A percentile compares a stretch with the other conserved stretches of the same genome.
Evolutionary conservation across 768 basidiomycete species (phyloP).

Genomic region (Lactarius psammicola): DNA sequence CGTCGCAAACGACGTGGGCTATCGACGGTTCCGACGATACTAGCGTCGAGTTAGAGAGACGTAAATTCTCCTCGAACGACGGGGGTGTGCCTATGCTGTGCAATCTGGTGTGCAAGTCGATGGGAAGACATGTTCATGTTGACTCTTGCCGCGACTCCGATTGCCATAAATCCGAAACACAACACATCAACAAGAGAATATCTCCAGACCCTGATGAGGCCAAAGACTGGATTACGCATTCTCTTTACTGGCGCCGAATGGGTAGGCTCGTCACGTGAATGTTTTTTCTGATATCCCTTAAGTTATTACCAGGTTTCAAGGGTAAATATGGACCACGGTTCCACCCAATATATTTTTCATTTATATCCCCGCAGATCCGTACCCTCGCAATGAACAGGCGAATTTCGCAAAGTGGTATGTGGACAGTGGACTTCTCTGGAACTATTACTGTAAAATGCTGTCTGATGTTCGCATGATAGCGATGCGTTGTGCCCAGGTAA

Average conservation of each 20-base stretch:
- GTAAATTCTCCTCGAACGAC: no score
- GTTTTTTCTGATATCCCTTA: not conserved
- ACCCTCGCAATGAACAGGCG: slow-evolving; percentile 52
- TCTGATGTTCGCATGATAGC: no score
- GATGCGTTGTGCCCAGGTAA: no score
- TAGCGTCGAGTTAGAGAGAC: slow-evolving; percentile 52
- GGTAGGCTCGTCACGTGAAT: slow-evolving; percentile 43
- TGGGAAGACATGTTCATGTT: slow-evolving; percentile 57
- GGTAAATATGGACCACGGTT: slow-evolving; percentile 32
- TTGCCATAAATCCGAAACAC: slow-evolving; percentile 45
- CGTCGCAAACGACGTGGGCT: slow-evolving; percentile 56
- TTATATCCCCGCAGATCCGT: slow-evolving; percentile 45
- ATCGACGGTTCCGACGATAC: slow-evolving; percentile 52
- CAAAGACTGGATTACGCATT: slow-evolving; percentile 57
- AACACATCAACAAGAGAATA: slow-evolving; percentile 45
- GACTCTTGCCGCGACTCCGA: slow-evolving; percentile 49
- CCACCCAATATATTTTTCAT: not conserved
- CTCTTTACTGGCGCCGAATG: slow-evolving; percentile 43
- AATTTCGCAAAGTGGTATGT: slow-evolving; percentile 37
- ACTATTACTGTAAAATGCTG: no score
- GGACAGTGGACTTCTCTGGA: no score
- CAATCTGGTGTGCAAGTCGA: slow-evolving; percentile 49
- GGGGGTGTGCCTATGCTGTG: slow-evolving; percentile 64
- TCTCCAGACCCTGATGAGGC: slow-evolving; percentile 45
- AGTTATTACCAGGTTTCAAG: slow-evolving; percentile 48